Evolutionary conservation across 164 flowering plant genomes (phyloP).

Genomic region (Chloranthus sessilifolius): DNA sequence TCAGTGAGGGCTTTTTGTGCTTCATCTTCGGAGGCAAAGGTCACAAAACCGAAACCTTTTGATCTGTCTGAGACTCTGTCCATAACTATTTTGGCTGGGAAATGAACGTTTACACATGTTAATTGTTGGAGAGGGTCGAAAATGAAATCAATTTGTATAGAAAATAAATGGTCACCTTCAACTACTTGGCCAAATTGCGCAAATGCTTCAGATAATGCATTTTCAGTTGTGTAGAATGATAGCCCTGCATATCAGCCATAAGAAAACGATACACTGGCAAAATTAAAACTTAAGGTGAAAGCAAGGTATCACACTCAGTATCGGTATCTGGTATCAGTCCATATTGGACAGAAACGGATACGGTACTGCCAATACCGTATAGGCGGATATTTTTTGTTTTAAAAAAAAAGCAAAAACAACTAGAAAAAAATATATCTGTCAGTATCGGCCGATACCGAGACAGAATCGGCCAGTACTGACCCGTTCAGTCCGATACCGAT

Average conservation of each 20-base stretch:
- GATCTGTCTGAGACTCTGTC: constrained; percentile 70
- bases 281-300: not conserved
- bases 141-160: not conserved
- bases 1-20: constrained; percentile 60
- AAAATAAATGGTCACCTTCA: constrained; percentile 41
- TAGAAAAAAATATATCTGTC: no score
- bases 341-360: not conserved
- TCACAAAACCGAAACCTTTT: constrained; percentile 93
- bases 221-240: constrained; percentile 69
- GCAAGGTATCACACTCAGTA: not conserved
- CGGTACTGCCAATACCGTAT: not conserved
- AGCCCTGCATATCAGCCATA: constrained; percentile 43
- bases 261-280: not conserved
- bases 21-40: constrained; percentile 80
- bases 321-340: not conserved
- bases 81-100: constrained; percentile 56
- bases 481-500: no score
- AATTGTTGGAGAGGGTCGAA: not conserved
- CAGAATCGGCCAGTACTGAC: no score
- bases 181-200: constrained; percentile 79
- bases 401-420: no score
- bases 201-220: constrained; percentile 62
- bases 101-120: not conserved
- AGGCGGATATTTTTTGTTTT: not conserved
- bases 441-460: no score